These are phyloP conservation scores for Leishmania mexicana DNA, from an alignment of 208 protist species.

Conservation along the genomic window DNA sequence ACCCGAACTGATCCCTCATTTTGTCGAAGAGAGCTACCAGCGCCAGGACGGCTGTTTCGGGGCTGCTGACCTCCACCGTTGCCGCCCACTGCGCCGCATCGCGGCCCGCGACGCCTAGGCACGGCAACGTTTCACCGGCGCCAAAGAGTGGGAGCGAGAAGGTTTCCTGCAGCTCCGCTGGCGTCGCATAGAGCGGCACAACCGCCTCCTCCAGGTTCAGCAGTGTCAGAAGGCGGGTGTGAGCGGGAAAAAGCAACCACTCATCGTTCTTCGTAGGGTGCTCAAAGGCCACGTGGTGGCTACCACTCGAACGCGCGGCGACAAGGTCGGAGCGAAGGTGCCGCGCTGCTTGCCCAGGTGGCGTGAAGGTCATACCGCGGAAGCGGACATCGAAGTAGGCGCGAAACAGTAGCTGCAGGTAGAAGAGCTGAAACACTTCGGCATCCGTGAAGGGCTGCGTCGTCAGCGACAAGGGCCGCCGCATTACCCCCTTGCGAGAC, in stretches of 20 bases:
- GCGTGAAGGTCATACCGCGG: conserved; percentile 33
- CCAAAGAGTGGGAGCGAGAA: conserved; percentile 58
- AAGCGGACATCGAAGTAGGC: conserved; percentile 77
- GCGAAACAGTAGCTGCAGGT: conserved; percentile 83
- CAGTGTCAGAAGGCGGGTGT: conserved; percentile 52
- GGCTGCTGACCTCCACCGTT: conserved; percentile 40
- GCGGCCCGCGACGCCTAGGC: conserved; percentile 44
- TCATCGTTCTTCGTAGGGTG: conserved; percentile 37
- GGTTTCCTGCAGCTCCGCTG: conserved; percentile 36
- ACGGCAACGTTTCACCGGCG: conserved; percentile 38
- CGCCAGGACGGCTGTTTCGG: conserved; percentile 37
- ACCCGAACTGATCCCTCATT: conserved; percentile 43
- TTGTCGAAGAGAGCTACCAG: conserved; percentile 61
- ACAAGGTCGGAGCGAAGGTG: conserved; percentile 61
- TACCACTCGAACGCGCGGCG: conserved; percentile 34
- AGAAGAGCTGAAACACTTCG: conserved; percentile 88
- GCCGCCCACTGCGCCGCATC: conserved; percentile 57
- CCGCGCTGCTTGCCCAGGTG: conserved; percentile 12
- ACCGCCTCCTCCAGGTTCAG: conserved; percentile 63
- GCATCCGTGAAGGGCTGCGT: conserved; percentile 76
- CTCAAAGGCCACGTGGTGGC: conserved; percentile 59
- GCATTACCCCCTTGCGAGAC: conserved; percentile 34
- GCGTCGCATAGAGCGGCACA: conserved; percentile 60
- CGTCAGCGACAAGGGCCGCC: conserved; percentile 35
- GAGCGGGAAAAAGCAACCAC: conserved; percentile 70